Conservation (phyloP, 2,329 filamentous ascomycete genomes). For the Ophiostoma pallidulum region DNA sequence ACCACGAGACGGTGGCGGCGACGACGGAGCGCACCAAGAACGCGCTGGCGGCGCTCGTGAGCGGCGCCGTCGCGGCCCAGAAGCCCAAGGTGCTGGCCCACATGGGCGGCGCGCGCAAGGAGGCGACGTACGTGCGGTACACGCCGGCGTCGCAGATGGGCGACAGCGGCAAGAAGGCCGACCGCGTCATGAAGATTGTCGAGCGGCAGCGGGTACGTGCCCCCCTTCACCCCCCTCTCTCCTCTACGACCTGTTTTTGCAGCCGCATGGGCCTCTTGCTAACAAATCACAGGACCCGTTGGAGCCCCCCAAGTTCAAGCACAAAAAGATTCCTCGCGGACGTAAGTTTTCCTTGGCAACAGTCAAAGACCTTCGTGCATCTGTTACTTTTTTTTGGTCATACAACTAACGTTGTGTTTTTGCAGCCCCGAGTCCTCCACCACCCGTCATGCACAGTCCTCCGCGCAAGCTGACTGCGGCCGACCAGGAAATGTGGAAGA, state of each 20-base stretch:
- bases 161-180: slow-evolving; percentile 72
- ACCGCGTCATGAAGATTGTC: slow-evolving; percentile 97
- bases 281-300: slow-evolving; percentile 59
- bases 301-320: slow-evolving; percentile 97
- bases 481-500: slow-evolving; percentile 95
- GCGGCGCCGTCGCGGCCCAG: slow-evolving; percentile 79
- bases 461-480: slow-evolving; percentile 91
- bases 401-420: not conserved
- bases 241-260: not conserved
- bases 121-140: slow-evolving; percentile 90
- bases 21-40: slow-evolving; percentile 83
- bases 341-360: slow-evolving; percentile 9
- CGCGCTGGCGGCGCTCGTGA: slow-evolving; percentile 72
- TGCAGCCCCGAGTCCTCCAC: slow-evolving; percentile 69
- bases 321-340: slow-evolving; percentile 84
- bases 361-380: not conserved
- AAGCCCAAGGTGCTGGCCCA: slow-evolving; percentile 92
- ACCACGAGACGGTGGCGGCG: slow-evolving; percentile 70
- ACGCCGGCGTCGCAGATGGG: slow-evolving; percentile 97
- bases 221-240: not conserved
- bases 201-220: slow-evolving; percentile 58
- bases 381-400: not conserved
- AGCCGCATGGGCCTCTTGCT: not conserved
- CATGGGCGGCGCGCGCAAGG: slow-evolving; percentile 54
- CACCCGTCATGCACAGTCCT: slow-evolving; percentile 90